Evolutionary conservation across 345 rosid species (phyloP).

Genomic region (Capsella bursapastoris): DNA sequence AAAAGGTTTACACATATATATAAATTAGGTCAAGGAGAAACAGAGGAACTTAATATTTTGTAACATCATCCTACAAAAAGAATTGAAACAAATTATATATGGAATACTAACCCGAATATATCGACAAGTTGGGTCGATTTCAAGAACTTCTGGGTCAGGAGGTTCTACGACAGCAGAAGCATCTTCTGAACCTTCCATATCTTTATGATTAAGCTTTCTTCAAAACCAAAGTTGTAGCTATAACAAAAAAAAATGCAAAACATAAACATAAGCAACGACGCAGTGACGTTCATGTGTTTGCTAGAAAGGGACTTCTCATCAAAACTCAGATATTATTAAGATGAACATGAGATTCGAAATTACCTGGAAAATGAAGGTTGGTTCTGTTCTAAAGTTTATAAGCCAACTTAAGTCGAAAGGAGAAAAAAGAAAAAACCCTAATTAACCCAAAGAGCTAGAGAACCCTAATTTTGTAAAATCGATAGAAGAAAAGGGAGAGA

Average conservation of each 20-base stretch:
- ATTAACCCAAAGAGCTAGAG: neutral
- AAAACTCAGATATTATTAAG: neutral
- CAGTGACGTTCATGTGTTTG: neutral
- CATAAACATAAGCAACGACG: neutral
- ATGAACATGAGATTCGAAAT: neutral
- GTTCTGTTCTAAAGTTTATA: neutral
- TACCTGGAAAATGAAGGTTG: constrained; percentile 1
- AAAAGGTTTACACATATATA: neutral
- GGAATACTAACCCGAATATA: neutral
- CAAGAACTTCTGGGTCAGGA: constrained; percentile 17
- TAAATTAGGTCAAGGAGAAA: neutral
- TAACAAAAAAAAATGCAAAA: neutral
- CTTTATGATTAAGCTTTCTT: neutral
- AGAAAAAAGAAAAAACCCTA: constrained; percentile 2
- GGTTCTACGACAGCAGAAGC: constrained; percentile 10
- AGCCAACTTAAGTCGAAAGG: neutral
- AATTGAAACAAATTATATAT: neutral
- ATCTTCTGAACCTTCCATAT: constrained; percentile 19
- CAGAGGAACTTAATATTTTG: neutral
- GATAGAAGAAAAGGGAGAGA: neutral
- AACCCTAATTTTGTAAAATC: constrained; percentile 3
- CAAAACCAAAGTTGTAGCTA: neutral
- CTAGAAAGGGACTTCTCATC: neutral
- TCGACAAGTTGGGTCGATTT: constrained; percentile 12
- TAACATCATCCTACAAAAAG: neutral